phyloP scores from a whole-genome alignment of 192 early-diverging fungal genomes.

The Spizellomyces sp. region DNA sequence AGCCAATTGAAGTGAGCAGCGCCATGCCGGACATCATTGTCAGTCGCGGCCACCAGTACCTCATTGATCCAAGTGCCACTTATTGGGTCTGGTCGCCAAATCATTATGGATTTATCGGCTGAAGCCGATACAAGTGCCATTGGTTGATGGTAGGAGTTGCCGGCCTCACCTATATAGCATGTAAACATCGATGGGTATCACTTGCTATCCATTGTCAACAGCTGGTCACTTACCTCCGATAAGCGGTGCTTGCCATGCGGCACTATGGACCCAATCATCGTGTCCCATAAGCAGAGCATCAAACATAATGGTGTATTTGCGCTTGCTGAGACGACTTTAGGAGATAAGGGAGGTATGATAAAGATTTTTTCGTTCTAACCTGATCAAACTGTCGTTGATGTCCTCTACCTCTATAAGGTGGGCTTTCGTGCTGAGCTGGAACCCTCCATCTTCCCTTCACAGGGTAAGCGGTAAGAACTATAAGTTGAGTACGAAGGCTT shows the following conservation, averaged over 20 bases:
- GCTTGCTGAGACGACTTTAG: constrained; percentile 3
- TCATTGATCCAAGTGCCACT: constrained; percentile 85
- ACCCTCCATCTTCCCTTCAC: constrained; percentile 26
- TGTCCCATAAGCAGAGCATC: constrained; percentile 94
- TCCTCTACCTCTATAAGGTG: constrained; percentile 68
- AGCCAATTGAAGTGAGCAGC: constrained; percentile 12
- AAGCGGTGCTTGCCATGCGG: constrained; percentile 72
- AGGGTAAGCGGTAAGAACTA: too few relatives aligned
- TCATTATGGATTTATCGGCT: constrained; percentile 88
- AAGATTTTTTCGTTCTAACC: not conserved
- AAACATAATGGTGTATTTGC: constrained; percentile 64
- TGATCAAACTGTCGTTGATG: not conserved
- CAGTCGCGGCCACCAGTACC: too few relatives aligned
- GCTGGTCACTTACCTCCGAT: constrained; percentile 9
- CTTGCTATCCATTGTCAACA: too few relatives aligned
- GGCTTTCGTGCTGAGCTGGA: constrained; percentile 82
- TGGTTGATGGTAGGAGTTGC: constrained; percentile 54
- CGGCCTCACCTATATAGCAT: constrained; percentile 7
- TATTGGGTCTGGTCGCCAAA: constrained; percentile 80
- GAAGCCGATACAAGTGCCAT: constrained; percentile 82
- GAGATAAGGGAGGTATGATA: not conserved
- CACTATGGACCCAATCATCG: constrained; percentile 93
- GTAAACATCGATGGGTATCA: not conserved
- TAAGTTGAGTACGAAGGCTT: not conserved
- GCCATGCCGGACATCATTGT: not conserved